phyloP scores from a whole-genome alignment of 2,329 filamentous ascomycete species.

The Colletotrichum plurivorum region DNA sequence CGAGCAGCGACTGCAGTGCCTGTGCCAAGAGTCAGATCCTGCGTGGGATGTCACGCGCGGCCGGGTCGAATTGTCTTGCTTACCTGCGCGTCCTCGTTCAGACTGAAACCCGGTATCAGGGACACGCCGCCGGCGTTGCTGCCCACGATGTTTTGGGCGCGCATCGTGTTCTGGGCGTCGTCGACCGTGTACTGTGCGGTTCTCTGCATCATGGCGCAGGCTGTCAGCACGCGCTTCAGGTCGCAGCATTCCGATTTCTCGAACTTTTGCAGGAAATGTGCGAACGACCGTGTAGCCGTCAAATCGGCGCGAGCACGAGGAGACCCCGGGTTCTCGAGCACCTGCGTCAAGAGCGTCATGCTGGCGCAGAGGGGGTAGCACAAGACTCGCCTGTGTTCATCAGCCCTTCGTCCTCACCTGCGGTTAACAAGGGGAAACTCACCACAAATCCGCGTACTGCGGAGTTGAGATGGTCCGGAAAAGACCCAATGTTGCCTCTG shows the following conservation, averaged over 20 bases:
- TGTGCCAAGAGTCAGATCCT: not conserved
- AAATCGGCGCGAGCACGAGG: constrained; percentile 27
- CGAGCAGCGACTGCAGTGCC: constrained; percentile 29
- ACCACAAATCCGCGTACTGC: constrained; percentile 37
- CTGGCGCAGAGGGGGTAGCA: constrained; percentile 37
- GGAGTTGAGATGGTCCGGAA: constrained; percentile 25
- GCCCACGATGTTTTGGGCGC: constrained; percentile 20
- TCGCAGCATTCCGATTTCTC: constrained; percentile 33
- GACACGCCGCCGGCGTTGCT: constrained; percentile 9
- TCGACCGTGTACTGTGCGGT: constrained; percentile 33
- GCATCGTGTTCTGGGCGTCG: constrained; percentile 28
- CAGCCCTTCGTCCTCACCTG: not conserved
- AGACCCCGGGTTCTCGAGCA: constrained; percentile 34
- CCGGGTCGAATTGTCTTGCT: constrained; percentile 7
- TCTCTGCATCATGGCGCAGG: constrained; percentile 34
- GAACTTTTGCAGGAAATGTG: constrained; percentile 36
- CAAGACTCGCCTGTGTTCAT: constrained; percentile 28
- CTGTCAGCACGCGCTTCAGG: constrained; percentile 32
- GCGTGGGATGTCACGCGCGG: not conserved
- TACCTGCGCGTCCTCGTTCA: constrained; percentile 30
- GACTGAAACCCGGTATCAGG: constrained; percentile 17
- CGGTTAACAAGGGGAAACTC: not conserved
- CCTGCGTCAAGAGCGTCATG: constrained; percentile 33
- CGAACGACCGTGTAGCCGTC: constrained; percentile 29
- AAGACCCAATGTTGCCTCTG: constrained; percentile 26